Conservation (phyloP, 805 yeast species). For the Hanseniaspora valbyensis region DNA sequence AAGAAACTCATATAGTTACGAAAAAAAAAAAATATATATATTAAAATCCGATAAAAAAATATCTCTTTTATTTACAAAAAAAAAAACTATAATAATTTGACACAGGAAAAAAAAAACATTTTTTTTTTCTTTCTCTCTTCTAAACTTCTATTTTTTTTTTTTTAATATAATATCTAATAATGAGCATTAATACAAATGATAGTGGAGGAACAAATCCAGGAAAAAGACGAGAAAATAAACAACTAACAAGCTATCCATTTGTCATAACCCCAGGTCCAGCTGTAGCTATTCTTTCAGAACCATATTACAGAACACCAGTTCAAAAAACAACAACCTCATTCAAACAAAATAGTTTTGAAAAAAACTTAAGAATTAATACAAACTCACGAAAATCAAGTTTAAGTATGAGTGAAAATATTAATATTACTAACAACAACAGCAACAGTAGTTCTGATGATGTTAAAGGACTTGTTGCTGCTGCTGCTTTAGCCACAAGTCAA, state of each 20-base stretch:
- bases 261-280: slow-evolving; percentile 11
- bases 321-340: not conserved
- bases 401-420: not conserved
- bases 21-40: no score
- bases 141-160: no score
- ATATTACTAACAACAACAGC: no score
- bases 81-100: no score
- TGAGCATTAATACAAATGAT: not conserved
- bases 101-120: no score
- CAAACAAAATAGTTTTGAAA: not conserved
- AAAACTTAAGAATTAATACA: not conserved
- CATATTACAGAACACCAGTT: no score
- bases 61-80: no score
- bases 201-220: not conserved
- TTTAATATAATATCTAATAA: not conserved
- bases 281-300: slow-evolving; percentile 6
- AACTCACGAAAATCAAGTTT: not conserved
- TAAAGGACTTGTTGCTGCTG: slow-evolving; percentile 66
- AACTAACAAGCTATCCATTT: slow-evolving; percentile 1
- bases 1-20: no score
- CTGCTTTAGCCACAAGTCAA: slow-evolving; percentile 74
- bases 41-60: no score
- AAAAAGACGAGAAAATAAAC: not conserved
- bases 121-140: no score
- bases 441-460: slow-evolving; percentile 15